These are phyloP conservation scores for Eutrema yunnanense DNA, from an alignment of 345 rosid genomes.

Conservation along the genomic window DNA sequence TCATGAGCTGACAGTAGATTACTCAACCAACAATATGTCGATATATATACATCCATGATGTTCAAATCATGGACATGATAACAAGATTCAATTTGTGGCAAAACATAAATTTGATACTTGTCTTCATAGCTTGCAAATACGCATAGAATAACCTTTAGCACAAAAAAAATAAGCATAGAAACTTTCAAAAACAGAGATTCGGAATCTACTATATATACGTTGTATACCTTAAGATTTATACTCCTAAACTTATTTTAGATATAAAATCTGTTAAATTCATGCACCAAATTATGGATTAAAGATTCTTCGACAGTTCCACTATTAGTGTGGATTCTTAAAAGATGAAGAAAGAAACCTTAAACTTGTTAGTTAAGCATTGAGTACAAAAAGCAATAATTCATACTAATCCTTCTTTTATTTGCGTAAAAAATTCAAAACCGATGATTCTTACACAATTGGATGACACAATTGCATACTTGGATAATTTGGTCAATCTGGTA, in stretches of 20 bases:
- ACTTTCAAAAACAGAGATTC: too few relatives aligned
- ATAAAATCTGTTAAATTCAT: background rate
- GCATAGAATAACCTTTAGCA: background rate
- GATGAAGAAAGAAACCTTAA: conserved; percentile 8
- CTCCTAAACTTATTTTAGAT: background rate
- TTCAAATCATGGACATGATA: background rate
- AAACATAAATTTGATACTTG: background rate
- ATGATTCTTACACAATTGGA: background rate
- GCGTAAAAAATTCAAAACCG: conserved; percentile 12
- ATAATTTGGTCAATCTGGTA: conserved; percentile 16
- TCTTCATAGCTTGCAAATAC: background rate
- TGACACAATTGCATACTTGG: conserved; percentile 7
- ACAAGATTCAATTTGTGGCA: background rate
- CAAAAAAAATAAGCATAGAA: background rate
- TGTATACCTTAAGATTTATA: background rate
- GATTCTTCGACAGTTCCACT: background rate
- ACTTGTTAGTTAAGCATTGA: conserved; percentile 20
- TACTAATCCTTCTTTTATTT: conserved; percentile 5
- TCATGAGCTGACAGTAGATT: background rate
- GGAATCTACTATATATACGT: background rate
- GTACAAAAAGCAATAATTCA: background rate
- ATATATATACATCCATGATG: background rate
- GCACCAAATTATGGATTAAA: background rate
- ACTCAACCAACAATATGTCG: background rate
- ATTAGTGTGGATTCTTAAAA: background rate